Percentiles rank a stretch among this genome's conserved stretches.
Conservation (phyloP, 768 basidiomycete genomes). For the Imleria badia region DNA sequence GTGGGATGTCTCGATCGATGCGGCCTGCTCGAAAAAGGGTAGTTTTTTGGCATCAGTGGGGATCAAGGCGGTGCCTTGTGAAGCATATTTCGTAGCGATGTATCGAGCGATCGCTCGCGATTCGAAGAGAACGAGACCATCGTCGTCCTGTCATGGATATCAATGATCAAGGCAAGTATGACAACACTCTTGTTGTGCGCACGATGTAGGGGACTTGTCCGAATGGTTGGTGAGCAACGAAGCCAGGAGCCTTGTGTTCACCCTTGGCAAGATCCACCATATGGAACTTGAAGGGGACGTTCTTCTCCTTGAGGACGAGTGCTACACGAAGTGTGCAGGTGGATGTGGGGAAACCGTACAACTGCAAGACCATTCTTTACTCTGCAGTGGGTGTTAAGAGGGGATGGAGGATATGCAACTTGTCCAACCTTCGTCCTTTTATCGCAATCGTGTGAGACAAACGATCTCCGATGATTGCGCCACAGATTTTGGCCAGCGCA, state of each 20-base stretch:
- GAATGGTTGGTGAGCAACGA: constrained; percentile 54
- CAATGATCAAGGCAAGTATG: background rate
- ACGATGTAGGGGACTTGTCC: constrained; percentile 44
- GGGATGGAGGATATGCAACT: background rate
- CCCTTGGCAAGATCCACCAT: constrained; percentile 40
- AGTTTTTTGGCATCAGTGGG: constrained; percentile 35
- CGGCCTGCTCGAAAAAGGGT: constrained; percentile 53
- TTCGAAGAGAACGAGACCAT: constrained; percentile 44
- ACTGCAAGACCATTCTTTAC: constrained; percentile 19
- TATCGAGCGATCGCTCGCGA: constrained; percentile 44
- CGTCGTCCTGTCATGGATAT: constrained; percentile 27
- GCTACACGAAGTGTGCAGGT: constrained; percentile 54
- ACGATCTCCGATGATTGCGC: too few species aligned
- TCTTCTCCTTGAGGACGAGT: constrained; percentile 50
- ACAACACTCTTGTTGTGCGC: background rate
- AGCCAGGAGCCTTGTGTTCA: constrained; percentile 48
- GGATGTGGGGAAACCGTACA: constrained; percentile 29
- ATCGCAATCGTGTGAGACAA: constrained; percentile 9
- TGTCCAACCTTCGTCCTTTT: background rate
- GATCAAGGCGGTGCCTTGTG: constrained; percentile 35
- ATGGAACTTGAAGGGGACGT: constrained; percentile 50
- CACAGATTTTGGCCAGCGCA: too few species aligned
- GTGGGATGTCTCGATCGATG: constrained; percentile 49
- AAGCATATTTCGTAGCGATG: constrained; percentile 38
- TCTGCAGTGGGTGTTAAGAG: background rate